Conservation (phyloP, 2,329 filamentous ascomycete genomes). For the Aspergillus aculeatus region DNA sequence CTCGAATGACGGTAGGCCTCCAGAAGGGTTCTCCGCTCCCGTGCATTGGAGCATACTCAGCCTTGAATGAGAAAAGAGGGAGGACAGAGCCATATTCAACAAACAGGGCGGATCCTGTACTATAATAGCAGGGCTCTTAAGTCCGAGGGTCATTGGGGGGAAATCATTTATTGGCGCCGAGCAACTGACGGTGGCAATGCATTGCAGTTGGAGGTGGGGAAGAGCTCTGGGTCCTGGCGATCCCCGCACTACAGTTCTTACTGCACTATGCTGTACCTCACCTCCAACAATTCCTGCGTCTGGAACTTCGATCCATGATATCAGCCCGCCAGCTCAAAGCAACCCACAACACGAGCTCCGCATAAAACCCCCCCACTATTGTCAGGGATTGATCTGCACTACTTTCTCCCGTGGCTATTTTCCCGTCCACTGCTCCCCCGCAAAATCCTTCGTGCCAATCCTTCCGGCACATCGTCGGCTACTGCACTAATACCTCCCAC, state of each 20-base stretch:
- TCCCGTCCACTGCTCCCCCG: conserved; percentile 3
- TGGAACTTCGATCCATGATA: not conserved
- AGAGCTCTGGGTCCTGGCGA: not conserved
- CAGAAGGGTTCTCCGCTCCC: not conserved
- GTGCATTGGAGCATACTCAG: not conserved
- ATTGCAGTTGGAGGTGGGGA: not conserved
- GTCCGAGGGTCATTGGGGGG: not conserved
- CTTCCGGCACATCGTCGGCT: not conserved
- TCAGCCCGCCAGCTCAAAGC: not conserved
- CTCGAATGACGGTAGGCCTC: not conserved
- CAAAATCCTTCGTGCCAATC: not conserved
- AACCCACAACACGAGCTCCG: not conserved
- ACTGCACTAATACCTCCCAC: not conserved
- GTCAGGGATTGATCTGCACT: not conserved
- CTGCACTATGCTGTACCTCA: not conserved
- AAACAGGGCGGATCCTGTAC: not conserved
- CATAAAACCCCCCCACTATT: conserved; percentile 3
- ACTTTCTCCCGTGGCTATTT: not conserved
- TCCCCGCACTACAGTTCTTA: not conserved
- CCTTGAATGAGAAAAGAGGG: not conserved
- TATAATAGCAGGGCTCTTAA: not conserved
- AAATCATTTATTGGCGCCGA: not conserved
- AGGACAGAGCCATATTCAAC: not conserved
- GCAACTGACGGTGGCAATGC: conserved; percentile 2
- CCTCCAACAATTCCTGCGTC: not conserved